Conservation (phyloP, 805 yeast species). For the Metahyphopichia silvanorum region DNA sequence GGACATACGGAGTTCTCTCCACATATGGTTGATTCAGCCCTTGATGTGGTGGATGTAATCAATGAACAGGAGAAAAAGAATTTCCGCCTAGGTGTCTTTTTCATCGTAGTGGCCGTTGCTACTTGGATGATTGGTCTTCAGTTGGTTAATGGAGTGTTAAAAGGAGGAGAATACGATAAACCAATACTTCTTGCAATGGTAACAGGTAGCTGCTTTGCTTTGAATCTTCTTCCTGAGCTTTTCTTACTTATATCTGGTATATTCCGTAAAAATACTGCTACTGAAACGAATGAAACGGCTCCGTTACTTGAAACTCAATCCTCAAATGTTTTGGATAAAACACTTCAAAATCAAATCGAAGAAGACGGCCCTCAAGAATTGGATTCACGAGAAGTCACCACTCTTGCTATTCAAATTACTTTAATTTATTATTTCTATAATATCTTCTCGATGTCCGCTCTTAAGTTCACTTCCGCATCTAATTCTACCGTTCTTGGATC, state of each 20-base stretch:
- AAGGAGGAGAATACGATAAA: constrained; percentile 45
- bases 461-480: constrained; percentile 51
- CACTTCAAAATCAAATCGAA: neutral
- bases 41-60: constrained; percentile 30
- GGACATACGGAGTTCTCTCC: neutral
- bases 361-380: constrained; percentile 13
- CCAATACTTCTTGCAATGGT: constrained; percentile 47
- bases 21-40: constrained; percentile 12
- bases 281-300: neutral
- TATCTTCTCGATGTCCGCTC: constrained; percentile 36
- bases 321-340: neutral
- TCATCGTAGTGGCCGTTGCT: constrained; percentile 38
- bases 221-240: constrained; percentile 44
- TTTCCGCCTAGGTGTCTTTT: constrained; percentile 42
- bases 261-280: neutral
- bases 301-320: neutral
- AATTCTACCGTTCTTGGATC: constrained; percentile 51
- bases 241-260: neutral
- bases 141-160: constrained; percentile 46
- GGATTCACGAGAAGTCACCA: constrained; percentile 24
- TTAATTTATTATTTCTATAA: constrained; percentile 42
- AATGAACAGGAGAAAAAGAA: constrained; percentile 39
- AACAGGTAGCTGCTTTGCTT: constrained; percentile 45
- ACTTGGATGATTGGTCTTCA: constrained; percentile 52
- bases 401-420: constrained; percentile 38